Conservation (phyloP, 208 protist species). For the Trypanosoma cruzi region DNA sequence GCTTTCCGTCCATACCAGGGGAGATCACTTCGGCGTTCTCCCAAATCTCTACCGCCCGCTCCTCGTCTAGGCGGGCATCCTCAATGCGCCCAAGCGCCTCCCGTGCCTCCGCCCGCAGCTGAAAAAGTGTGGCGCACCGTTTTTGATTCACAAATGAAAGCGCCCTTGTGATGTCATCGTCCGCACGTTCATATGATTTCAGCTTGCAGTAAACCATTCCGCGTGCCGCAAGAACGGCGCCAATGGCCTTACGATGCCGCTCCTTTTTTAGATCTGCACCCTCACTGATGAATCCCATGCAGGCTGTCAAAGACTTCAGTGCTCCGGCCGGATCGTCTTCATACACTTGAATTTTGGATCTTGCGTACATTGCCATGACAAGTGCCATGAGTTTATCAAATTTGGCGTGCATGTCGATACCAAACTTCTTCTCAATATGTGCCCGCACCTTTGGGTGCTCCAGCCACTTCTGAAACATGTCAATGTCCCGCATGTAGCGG, state of each 20-base stretch:
- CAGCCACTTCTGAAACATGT: conserved; percentile 91
- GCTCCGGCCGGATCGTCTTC: conserved; percentile 86
- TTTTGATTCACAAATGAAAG: conserved; percentile 80
- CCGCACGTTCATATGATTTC: conserved; percentile 75
- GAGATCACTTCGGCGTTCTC: conserved; percentile 83
- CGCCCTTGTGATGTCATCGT: conserved; percentile 83
- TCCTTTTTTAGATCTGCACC: conserved; percentile 65
- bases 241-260: conserved; percentile 80
- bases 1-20: conserved; percentile 69
- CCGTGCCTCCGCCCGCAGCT: conserved; percentile 85
- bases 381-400: conserved; percentile 90
- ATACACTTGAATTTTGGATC: conserved; percentile 89
- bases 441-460: conserved; percentile 89
- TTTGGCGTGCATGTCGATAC: conserved; percentile 81
- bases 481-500: conserved; percentile 90
- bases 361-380: conserved; percentile 88
- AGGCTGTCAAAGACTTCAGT: conserved; percentile 83
- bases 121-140: conserved; percentile 77
- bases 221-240: conserved; percentile 75
- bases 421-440: conserved; percentile 89
- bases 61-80: conserved; percentile 82
- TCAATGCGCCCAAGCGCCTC: conserved; percentile 83
- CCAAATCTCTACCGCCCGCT: conserved; percentile 86
- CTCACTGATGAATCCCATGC: conserved; percentile 73
- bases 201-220: conserved; percentile 89